Evolutionary conservation across 805 yeast species (phyloP), one percentile per base, ranked within the genome.

Genomic region (Saturnispora quitensis): DNA sequence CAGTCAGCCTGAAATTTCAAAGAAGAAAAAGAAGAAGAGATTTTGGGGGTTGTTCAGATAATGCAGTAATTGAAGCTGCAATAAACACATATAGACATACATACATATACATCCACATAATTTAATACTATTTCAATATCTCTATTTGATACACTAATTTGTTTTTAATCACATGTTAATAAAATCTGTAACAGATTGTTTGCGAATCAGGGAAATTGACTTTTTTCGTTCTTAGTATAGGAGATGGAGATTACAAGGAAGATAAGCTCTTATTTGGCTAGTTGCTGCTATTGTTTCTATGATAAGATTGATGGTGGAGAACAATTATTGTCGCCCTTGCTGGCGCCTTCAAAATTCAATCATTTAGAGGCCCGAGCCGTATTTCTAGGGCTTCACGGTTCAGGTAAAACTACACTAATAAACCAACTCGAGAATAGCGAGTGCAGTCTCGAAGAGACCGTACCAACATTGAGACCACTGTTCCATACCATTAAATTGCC

Each of bases 341-440:
- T 38, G 3, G 17, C 25, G 13, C 42, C 42, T 5, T 38, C 42
- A 17, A 38, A 38, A 8, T 38, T 38, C 22, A 38, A 20, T 18
- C 22, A 38, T 38, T 38, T 38, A 18, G 63, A 64, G 49, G 48
- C 64, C 46, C 60, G 62, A 25, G 50, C 64, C 6, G 54, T 60
- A 3, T 50, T 67, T 13, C 40, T 67, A n/a, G 71, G 71, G 12
- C 55, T 64, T 13, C 58, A 56, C 12, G 62, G 61, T 50, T 50
- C 69, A 3, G 71, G 71, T 2, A 67, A 67, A 53, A 38, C 42
- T 20, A 38, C 42, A 9, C 22, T 38, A 17, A 10, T 38, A 18
- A 38, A 38, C 22, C 42, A 38, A 18, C 34, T n/a, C 1, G 63
- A 60, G 33, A 44, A 36, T 24, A 31, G 35, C 13, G 35, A 22